phyloP scores from a whole-genome alignment of 2,329 filamentous ascomycete genomes.

The Xylariaceae sp. region DNA sequence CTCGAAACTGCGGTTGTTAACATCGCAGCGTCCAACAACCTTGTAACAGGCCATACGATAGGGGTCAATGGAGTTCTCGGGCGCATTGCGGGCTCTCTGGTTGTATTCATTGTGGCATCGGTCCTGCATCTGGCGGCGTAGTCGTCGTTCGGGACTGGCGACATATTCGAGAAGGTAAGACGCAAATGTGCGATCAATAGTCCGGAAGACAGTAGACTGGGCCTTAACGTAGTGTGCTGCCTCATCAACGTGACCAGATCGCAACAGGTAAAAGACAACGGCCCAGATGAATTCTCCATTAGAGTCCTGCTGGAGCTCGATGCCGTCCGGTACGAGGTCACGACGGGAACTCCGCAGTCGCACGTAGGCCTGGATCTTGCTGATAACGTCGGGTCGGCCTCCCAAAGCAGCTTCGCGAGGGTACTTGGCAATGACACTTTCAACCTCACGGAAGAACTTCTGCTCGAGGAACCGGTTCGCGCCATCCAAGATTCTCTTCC shows the following conservation, averaged over 20 bases:
- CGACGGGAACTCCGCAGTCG: constrained; percentile 73
- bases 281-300: constrained; percentile 88
- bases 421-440: constrained; percentile 72
- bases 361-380: constrained; percentile 90
- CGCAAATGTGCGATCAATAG: constrained; percentile 84
- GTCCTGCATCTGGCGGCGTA: constrained; percentile 74
- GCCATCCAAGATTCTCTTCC: constrained; percentile 73
- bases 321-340: constrained; percentile 76
- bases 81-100: constrained; percentile 75
- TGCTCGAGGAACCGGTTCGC: constrained; percentile 76
- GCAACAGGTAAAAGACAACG: constrained; percentile 83
- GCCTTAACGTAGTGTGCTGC: constrained; percentile 80
- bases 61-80: constrained; percentile 83
- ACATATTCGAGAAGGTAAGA: constrained; percentile 84
- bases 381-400: constrained; percentile 79
- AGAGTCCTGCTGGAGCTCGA: constrained; percentile 67
- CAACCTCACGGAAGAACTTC: constrained; percentile 72
- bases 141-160: constrained; percentile 66
- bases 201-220: constrained; percentile 75
- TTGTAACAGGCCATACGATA: constrained; percentile 98
- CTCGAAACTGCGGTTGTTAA: constrained; percentile 59
- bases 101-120: constrained; percentile 88
- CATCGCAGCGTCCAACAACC: constrained; percentile 76
- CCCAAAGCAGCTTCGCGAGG: constrained; percentile 85
- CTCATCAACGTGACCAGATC: constrained; percentile 77